Base-by-base conservation (phyloP, 495 filamentous ascomycete genomes). In the Penicillium subrubescens region DNA sequence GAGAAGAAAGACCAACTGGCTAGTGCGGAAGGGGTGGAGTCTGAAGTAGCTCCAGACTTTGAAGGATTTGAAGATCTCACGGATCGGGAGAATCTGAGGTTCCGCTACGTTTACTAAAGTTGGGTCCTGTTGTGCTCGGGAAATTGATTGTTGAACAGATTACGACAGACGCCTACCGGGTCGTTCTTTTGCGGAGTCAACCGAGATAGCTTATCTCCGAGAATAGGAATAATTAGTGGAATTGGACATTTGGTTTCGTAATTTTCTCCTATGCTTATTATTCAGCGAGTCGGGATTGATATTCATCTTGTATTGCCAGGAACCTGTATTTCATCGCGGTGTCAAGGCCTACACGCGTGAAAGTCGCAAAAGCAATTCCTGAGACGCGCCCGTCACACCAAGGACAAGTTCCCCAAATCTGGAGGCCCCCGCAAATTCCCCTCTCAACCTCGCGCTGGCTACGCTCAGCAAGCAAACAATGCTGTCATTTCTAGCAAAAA, bases 41-140 rank as follows among this genome's bases (percentile, higher is more conserved):
- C 71, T 12, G 70, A 66, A 4, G 76, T 73, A 56, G 66, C 71
- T 5, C 70, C 71, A 41, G 59, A 79, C 10, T 54, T 73, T 7
- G 75, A 76, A 65, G 77, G 76, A 4, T 84, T 82, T 71, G 80
- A 80, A 59, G 82, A 83, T 64, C 73, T 79, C 34, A 84, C 82
- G 0, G 82, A 84, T 57, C 72, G 71, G 57, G 76, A 82, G 69
- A 82, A 84, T 61, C 53, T 79, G 29, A 71, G 78, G 19, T 82
- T 84, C 67, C 73, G 78, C n/a, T 84, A 84, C 64, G 74, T 84
- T 4, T 84, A 83, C 67, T 84, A 8, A 27, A 23, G 11, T 11
- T 33, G 29, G 17, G 29, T 11, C 25, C 1, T 4, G 53, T 19
- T 19, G n/a, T 21, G 3, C 8, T 52, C 15, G 27, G 15, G 48